phyloP scores from a whole-genome alignment of 352 stramenopile genomes.

The Globisporangium viniferum region DNA sequence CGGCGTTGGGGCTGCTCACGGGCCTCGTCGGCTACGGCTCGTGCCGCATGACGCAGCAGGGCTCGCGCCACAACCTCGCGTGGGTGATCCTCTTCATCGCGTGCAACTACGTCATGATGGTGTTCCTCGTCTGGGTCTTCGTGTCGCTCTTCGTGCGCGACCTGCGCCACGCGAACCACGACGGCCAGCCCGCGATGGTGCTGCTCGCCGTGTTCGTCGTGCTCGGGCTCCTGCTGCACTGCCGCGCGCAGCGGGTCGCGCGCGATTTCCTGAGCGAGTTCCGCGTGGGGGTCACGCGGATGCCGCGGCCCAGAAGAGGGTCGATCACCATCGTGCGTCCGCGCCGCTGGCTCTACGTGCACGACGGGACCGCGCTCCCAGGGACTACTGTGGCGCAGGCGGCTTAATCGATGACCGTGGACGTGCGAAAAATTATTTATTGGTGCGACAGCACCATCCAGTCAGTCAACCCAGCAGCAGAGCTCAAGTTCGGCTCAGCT shows the following conservation, averaged over 20 bases:
- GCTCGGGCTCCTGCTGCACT: constrained; percentile 26
- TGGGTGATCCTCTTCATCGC: constrained; percentile 32
- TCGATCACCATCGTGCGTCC: constrained; percentile 10
- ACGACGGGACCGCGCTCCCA: background rate
- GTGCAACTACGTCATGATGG: constrained; percentile 32
- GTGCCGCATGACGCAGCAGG: constrained; percentile 28
- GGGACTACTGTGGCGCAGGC: background rate
- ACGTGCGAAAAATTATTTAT: background rate
- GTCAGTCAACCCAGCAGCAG: background rate
- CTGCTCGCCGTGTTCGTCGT: constrained; percentile 23
- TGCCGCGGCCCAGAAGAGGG: background rate
- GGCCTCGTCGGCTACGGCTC: constrained; percentile 27
- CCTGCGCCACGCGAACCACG: constrained; percentile 14
- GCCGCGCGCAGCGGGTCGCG: constrained; percentile 22
- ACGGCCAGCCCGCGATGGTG: constrained; percentile 18
- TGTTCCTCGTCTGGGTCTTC: constrained; percentile 25
- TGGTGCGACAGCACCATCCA: background rate
- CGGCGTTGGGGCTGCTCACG: constrained; percentile 23
- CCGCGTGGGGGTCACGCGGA: constrained; percentile 7
- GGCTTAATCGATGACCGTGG: background rate
- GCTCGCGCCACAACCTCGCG: constrained; percentile 16
- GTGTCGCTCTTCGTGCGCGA: constrained; percentile 23
- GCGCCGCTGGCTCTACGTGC: background rate
- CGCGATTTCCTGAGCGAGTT: constrained; percentile 34
- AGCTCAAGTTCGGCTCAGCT: background rate